phyloP scores from a whole-genome alignment of 2,329 filamentous ascomycete genomes.

The Claviceps humidiphila region DNA sequence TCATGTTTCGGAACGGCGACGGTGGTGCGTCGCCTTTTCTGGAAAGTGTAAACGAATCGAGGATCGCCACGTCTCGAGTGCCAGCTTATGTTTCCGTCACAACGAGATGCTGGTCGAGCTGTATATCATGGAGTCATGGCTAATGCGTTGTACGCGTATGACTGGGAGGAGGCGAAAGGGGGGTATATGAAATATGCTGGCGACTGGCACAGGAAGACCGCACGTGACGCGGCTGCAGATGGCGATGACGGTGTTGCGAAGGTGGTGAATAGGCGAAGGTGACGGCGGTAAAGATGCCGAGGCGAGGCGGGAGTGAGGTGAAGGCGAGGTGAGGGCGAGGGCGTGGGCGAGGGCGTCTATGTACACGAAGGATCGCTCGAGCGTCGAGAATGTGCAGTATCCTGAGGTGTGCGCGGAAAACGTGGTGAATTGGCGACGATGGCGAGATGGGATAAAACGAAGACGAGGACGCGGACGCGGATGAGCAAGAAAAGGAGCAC shows the following conservation, averaged over 20 bases:
- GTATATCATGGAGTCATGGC: conserved; percentile 5
- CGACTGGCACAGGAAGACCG: background rate
- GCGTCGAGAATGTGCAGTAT: background rate
- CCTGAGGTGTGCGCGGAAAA: background rate
- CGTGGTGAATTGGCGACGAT: background rate
- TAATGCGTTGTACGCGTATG: background rate
- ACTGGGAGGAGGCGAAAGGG: background rate
- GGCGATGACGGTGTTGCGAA: background rate
- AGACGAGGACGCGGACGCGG: background rate
- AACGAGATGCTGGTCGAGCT: background rate
- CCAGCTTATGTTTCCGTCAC: background rate
- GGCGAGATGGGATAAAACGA: background rate
- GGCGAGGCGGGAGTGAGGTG: background rate
- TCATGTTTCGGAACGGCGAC: conserved; percentile 29
- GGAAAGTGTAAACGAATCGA: conserved; percentile 5
- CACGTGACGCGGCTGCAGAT: background rate
- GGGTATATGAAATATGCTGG: background rate
- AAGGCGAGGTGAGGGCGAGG: background rate
- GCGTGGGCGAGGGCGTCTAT: no score
- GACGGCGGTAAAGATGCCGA: background rate
- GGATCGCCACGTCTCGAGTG: background rate
- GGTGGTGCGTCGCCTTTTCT: conserved; percentile 20
- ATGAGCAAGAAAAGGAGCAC: background rate
- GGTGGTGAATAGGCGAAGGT: background rate
- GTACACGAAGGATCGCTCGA: background rate